Conservation (phyloP, 768 basidiomycete species). For the Coprinellus aureogranulatus region DNA sequence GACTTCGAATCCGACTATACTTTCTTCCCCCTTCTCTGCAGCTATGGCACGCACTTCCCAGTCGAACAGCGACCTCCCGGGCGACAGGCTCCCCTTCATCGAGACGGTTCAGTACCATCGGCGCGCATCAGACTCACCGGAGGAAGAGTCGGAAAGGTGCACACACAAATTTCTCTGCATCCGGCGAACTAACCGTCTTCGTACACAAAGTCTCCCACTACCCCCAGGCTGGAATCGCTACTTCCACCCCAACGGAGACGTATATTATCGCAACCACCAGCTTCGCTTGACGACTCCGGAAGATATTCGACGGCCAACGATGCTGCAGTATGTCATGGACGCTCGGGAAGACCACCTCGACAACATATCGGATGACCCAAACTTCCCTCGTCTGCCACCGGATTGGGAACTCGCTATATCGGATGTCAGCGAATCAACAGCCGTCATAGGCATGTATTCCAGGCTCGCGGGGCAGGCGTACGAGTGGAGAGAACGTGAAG, state of each 20-base stretch:
- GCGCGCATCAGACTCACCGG: not conserved
- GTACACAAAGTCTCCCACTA: constrained; percentile 2
- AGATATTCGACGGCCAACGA: constrained; percentile 33
- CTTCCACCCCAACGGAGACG: constrained; percentile 44
- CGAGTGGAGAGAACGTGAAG: constrained; percentile 34
- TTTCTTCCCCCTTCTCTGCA: not conserved
- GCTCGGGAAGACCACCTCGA: constrained; percentile 36
- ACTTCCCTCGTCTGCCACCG: constrained; percentile 27
- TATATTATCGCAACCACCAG: constrained; percentile 39
- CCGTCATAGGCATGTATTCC: constrained; percentile 39
- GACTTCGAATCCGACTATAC: constrained; percentile 1
- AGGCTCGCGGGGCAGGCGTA: constrained; percentile 29
- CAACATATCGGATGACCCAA: constrained; percentile 29
- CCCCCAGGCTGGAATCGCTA: constrained; percentile 31
- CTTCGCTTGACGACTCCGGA: constrained; percentile 39
- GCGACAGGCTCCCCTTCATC: constrained; percentile 7
- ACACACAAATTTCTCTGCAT: not conserved
- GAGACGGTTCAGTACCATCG: constrained; percentile 9
- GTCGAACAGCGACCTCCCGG: not conserved
- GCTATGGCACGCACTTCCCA: not conserved
- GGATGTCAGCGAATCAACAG: constrained; percentile 32
- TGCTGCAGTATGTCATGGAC: constrained; percentile 31
- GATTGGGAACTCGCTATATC: constrained; percentile 42
- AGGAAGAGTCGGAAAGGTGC: not conserved
- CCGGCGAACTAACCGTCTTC: constrained; percentile 18